Base-by-base conservation (phyloP, 2,329 filamentous ascomycete species). In the Hortaea werneckii region DNA sequence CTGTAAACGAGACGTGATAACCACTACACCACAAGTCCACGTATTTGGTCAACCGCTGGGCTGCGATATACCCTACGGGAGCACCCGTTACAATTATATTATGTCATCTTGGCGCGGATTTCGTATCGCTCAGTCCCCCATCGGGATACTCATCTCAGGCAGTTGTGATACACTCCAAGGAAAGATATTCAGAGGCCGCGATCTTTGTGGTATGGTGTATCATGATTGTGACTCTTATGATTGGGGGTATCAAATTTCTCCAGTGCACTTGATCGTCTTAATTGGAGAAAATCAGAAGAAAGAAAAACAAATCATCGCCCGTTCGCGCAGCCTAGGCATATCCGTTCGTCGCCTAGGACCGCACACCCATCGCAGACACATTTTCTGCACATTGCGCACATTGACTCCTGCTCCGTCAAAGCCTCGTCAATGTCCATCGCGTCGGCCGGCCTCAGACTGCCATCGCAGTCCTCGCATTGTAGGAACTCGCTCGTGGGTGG, bases 381-480 rank as follows among this genome's bases (percentile, higher is more conserved):
- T 51, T 63, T 63, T 29, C 60, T 60, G 44, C 70, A 73, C 0
- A 53, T 54, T 6, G 40, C 51, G 47, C 69, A 73, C 1, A 60
- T 59, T 40, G 61, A 67, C 10, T 63, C 54, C 37, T 59, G 56
- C 11, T 54, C 45, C 44, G 58, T 29, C 10, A 55, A 43, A 7
- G 28, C 45, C 34, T 50, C 60, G 44, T 66, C 67, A 43, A 65
- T 46, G 37, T 66, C 64, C 50, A 69, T 66, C 0, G 54, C 59
- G 12, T 64, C 60, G 1, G 63, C 59, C 1, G 48, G 59, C 1
- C 47, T 42, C 3, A 73, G 47, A 4, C 46, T 11, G 6, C 60
- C 44, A 43, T 73, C 69, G 56, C 70, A 73, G 49, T 72, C 69
- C 12, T 72, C 68, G 48, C 70, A 73, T 9, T 58, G 58, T 46